phyloP scores from a whole-genome alignment of 2,329 filamentous ascomycete genomes.

The Gyromitra esculenta region DNA sequence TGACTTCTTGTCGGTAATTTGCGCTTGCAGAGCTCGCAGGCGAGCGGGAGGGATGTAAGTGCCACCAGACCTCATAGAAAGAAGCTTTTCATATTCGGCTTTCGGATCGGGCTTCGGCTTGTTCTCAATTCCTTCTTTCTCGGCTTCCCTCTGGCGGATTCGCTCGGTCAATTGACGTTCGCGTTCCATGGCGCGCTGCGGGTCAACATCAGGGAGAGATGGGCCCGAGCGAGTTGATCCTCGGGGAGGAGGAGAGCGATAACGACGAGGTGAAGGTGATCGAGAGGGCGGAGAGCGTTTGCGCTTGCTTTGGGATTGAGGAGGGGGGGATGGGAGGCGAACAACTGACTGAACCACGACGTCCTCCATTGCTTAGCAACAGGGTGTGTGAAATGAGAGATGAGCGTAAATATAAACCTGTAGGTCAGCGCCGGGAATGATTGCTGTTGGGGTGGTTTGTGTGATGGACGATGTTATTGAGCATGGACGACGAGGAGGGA shows the following conservation, averaged over 20 bases:
- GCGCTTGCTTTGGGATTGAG: slow-evolving; percentile 64
- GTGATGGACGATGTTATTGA: slow-evolving; percentile 10
- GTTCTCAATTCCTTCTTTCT: slow-evolving; percentile 72
- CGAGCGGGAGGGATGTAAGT: slow-evolving; percentile 95
- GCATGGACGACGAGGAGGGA: neutral
- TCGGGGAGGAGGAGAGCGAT: slow-evolving; percentile 63
- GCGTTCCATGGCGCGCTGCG: slow-evolving; percentile 64
- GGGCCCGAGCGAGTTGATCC: slow-evolving; percentile 58
- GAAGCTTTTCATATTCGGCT: slow-evolving; percentile 90
- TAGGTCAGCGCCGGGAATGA: neutral
- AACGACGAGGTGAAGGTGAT: slow-evolving; percentile 66
- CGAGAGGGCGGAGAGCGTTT: slow-evolving; percentile 69
- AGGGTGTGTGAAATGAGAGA: neutral
- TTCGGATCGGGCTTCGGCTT: slow-evolving; percentile 89
- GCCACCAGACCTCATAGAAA: slow-evolving; percentile 92
- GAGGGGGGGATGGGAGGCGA: slow-evolving; percentile 68
- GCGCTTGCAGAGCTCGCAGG: slow-evolving; percentile 88
- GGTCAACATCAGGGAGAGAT: slow-evolving; percentile 65
- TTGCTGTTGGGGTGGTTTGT: slow-evolving; percentile 4
- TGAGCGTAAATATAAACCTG: neutral
- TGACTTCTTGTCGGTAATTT: slow-evolving; percentile 94
- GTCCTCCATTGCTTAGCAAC: slow-evolving; percentile 53
- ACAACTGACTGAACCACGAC: slow-evolving; percentile 68
- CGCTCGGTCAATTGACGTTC: slow-evolving; percentile 66
- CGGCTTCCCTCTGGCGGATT: slow-evolving; percentile 65